A percentile compares a stretch with the other conserved stretches of the same genome.
Conservation (phyloP, 148 eudicot genomes). For the Amaranthus cruentus region DNA sequence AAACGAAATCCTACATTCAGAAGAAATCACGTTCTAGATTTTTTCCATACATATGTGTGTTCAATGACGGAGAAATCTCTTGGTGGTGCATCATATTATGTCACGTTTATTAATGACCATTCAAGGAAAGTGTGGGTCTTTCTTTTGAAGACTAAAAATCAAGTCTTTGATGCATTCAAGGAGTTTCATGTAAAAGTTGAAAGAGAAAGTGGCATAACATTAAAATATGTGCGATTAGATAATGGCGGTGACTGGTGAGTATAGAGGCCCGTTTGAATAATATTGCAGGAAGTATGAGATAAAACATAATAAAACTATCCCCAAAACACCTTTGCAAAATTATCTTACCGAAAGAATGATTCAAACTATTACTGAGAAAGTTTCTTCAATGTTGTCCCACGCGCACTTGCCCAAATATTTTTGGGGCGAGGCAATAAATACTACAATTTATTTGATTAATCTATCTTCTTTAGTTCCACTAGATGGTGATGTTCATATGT, state of each 20-base stretch:
- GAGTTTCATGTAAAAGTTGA: not conserved
- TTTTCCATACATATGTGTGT: too few species aligned
- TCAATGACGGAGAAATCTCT: too few species aligned
- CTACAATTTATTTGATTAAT: slow-evolving; percentile 10
- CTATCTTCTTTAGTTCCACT: slow-evolving; percentile 16
- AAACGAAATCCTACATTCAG: too few species aligned
- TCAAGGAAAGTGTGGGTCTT: too few species aligned
- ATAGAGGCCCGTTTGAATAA: not conserved
- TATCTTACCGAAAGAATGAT: slow-evolving; percentile 15
- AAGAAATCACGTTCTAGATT: too few species aligned
- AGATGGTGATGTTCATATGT: slow-evolving; percentile 3
- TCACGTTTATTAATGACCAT: too few species aligned
- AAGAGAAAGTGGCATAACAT: not conserved
- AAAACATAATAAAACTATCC: slow-evolving; percentile 14
- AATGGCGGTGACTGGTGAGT: slow-evolving; percentile 5
- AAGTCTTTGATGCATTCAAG: too few species aligned
- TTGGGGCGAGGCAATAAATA: slow-evolving; percentile 16
- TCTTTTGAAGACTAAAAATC: too few species aligned
- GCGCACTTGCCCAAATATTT: slow-evolving; percentile 6
- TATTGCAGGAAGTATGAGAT: slow-evolving; percentile 4
- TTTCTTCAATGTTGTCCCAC: slow-evolving; percentile 12
- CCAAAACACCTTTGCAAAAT: slow-evolving; percentile 15
- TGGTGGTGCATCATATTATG: too few species aligned
- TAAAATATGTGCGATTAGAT: not conserved
- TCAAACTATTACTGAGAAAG: slow-evolving; percentile 13